phyloP scores from a whole-genome alignment of 495 filamentous ascomycete species.

The Podospora pseudocomata region DNA sequence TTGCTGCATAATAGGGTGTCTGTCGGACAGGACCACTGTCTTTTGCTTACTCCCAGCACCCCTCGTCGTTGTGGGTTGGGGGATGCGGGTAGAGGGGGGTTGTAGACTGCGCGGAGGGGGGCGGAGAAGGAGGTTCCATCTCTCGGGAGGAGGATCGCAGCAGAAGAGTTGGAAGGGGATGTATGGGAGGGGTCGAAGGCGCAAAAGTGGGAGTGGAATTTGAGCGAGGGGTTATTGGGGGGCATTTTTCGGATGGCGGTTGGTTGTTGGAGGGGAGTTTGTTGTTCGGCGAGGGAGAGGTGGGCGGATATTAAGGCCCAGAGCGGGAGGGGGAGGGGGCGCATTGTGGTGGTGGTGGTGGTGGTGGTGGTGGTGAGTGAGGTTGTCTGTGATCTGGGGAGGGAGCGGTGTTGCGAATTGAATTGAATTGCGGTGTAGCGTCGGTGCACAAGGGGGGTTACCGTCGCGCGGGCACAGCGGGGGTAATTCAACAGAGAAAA shows the following conservation, averaged over 20 bases:
- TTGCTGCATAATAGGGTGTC: constrained; percentile 63
- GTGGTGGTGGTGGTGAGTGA: not conserved
- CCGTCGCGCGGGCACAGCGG: no score
- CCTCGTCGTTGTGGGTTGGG: not conserved
- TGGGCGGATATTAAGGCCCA: constrained; percentile 45
- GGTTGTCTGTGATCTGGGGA: not conserved
- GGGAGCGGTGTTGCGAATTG: not conserved
- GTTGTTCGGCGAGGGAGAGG: constrained; percentile 25
- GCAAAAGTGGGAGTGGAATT: constrained; percentile 68
- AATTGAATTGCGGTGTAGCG: not conserved
- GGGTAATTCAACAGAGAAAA: no score
- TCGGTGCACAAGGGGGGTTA: not conserved
- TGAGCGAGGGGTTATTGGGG: constrained; percentile 77
- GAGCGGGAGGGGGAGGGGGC: constrained; percentile 47
- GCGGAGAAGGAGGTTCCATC: constrained; percentile 32
- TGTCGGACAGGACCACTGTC: constrained; percentile 70
- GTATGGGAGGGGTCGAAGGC: constrained; percentile 31
- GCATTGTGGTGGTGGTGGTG: constrained; percentile 35
- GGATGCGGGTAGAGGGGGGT: constrained; percentile 27
- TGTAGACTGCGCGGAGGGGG: constrained; percentile 37
- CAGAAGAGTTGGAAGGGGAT: constrained; percentile 10
- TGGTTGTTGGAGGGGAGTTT: constrained; percentile 32
- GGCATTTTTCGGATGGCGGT: constrained; percentile 69
- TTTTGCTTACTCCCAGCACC: constrained; percentile 32
- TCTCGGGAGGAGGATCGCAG: constrained; percentile 24